Conservation (phyloP, 768 basidiomycete species). For the Udeniomyces megalosporus region DNA sequence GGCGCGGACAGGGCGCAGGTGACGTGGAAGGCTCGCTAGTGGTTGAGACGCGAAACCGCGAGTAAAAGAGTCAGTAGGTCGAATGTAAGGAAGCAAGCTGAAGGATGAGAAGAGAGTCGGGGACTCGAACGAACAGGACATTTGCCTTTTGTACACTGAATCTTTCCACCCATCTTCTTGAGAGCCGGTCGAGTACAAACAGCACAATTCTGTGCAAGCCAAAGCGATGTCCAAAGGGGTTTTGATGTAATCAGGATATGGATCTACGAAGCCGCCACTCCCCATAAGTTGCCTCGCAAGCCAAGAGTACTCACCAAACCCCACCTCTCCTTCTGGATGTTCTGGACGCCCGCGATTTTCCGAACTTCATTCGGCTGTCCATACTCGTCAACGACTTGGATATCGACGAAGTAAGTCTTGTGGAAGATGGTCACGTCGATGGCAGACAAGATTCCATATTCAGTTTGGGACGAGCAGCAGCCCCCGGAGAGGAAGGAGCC, state of each 20-base stretch:
- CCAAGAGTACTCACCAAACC: slow-evolving; percentile 63
- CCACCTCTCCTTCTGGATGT: slow-evolving; percentile 84
- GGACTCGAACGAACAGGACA: not conserved
- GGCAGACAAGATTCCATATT: too few relatives aligned
- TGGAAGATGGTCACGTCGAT: too few relatives aligned
- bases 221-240: not conserved
- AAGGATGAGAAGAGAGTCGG: not conserved
- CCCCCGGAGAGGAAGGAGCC: too few relatives aligned
- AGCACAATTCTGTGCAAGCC: slow-evolving; percentile 61
- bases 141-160: slow-evolving; percentile 65
- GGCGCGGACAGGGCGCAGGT: slow-evolving; percentile 60
- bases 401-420: slow-evolving; percentile 10
- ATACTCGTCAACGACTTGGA: not conserved
- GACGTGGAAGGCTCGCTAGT: slow-evolving; percentile 75
- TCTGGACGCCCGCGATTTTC: slow-evolving; percentile 76
- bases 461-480: too few relatives aligned
- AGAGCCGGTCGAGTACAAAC: slow-evolving; percentile 50
- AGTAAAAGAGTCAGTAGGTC: too few relatives aligned
- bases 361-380: not conserved
- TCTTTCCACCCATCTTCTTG: slow-evolving; percentile 27
- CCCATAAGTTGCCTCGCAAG: too few relatives aligned
- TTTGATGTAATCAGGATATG: too few relatives aligned
- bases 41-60: slow-evolving; percentile 33
- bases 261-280: too few relatives aligned
- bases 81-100: not conserved